Base-by-base conservation (phyloP, 2,329 filamentous ascomycete species). In the Apiospora marii region DNA sequence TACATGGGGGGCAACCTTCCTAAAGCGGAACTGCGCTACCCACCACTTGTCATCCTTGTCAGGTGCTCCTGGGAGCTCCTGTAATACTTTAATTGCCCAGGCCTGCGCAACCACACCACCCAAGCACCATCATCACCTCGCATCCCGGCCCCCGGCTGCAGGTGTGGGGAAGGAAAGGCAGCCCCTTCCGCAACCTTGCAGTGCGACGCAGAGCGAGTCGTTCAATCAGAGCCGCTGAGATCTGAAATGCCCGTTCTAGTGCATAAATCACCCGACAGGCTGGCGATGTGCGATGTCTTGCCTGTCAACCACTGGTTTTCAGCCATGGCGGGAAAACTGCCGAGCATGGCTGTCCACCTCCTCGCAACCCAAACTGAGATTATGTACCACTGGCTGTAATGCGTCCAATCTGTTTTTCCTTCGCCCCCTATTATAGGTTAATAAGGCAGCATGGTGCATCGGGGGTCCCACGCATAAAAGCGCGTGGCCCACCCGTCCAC, bases 31-130 rank as follows among this genome's bases (percentile, higher is more conserved):
- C 24, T 70, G 27, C 34, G 30, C 37, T 53, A n/a, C 37, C 68
- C 68, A 51, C 68, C 49, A 30, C 68, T 51, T 51, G 49, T 49
- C 44, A 51, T 53, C 68, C 68, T 41, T 70, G 68, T 70, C 68
- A 70, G n/a, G n/a, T 70, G 68, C 68, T 58, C 68, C 68, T 70
- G 68, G 58, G 58, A 70, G 68, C 68, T 58, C 68, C 68, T 70
- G 68, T 70, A 70, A 70, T 51, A 70, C 68, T 58, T 70, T 70
- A 70, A 70, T 70, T 70, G 68, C 68, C 67, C 27, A 68, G 19
- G 53, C 53, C 5, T 58, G 53, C 53, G 19, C 53, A 5, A 61
- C 53, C 53, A 61, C 53, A 61, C 30, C 53, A 61, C 30, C 30
- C 19, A 22, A 34, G 27, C 49, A 58, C 27, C 19, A 24, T 22